phyloP scores from a whole-genome alignment of 257 asterid genomes.

The Solanum chmielewskii region DNA sequence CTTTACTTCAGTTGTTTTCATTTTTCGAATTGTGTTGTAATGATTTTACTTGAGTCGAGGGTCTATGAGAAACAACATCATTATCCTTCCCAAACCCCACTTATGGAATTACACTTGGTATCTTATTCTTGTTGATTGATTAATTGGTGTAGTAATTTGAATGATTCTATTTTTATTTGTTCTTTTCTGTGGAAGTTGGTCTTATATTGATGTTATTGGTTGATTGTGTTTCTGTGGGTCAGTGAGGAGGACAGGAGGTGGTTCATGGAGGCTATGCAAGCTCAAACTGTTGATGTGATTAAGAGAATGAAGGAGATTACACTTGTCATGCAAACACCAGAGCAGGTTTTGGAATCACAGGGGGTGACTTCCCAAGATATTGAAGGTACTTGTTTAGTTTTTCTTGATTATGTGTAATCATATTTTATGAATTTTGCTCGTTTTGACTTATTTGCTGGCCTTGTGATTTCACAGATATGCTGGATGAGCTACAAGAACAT shows the following conservation, averaged over 20 bases:
- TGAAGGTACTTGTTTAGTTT: slow-evolving; percentile 32
- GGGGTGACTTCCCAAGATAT: slow-evolving; percentile 76
- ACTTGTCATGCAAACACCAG: slow-evolving; percentile 78
- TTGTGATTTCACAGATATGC: slow-evolving; percentile 34
- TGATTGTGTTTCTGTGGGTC: background rate
- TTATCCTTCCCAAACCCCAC: background rate
- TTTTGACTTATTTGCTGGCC: background rate
- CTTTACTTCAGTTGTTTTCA: background rate
- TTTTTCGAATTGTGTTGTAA: background rate
- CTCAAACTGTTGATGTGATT: slow-evolving; percentile 74
- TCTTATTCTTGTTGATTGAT: background rate
- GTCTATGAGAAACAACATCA: background rate
- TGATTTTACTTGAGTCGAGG: background rate
- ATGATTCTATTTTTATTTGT: background rate
- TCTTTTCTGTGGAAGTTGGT: background rate
- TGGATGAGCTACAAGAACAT: slow-evolving; percentile 94
- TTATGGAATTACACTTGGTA: background rate
- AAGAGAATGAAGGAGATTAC: slow-evolving; percentile 87
- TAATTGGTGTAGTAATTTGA: background rate
- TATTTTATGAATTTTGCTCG: background rate
- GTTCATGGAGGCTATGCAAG: slow-evolving; percentile 97
- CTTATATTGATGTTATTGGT: background rate
- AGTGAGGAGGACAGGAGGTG: slow-evolving; percentile 90
- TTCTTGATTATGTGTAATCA: background rate
- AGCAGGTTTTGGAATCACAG: slow-evolving; percentile 69